phyloP scores from a whole-genome alignment of 805 yeast species.

The Saturnispora halmiae region DNA sequence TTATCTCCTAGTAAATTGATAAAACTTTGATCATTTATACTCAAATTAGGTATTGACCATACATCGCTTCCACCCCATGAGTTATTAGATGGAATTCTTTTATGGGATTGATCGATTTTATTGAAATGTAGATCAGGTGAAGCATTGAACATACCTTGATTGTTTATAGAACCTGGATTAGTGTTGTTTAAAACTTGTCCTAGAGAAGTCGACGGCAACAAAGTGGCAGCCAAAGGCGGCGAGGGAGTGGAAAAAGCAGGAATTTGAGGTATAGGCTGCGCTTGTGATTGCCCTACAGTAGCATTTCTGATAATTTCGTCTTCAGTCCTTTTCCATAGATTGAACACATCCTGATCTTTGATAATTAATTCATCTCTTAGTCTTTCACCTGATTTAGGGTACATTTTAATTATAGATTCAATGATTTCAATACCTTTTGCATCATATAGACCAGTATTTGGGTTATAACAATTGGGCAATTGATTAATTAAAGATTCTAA shows the following conservation, averaged over 20 bases:
- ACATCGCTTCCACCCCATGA: conserved; percentile 7
- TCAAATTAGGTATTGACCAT: conserved; percentile 8
- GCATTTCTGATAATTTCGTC: conserved; percentile 21
- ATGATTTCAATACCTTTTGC: conserved; percentile 23
- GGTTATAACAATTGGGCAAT: conserved; percentile 19
- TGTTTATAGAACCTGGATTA: conserved; percentile 8
- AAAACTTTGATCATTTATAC: conserved; percentile 6
- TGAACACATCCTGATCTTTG: conserved; percentile 9
- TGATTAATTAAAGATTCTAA: conserved; percentile 20
- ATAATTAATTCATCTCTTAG: conserved; percentile 15
- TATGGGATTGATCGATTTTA: conserved; percentile 6
- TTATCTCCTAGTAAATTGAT: conserved; percentile 6
- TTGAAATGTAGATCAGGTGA: conserved; percentile 17
- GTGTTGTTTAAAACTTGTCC: conserved; percentile 8
- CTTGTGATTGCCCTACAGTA: conserved; percentile 2
- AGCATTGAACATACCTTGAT: conserved; percentile 7
- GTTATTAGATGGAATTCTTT: conserved; percentile 6
- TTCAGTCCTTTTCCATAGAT: conserved; percentile 25
- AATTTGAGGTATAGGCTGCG: background rate
- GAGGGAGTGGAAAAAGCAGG: background rate
- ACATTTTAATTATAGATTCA: conserved; percentile 18
- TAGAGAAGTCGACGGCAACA: background rate
- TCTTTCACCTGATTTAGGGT: conserved; percentile 27
- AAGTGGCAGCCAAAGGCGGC: background rate
- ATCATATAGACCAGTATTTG: conserved; percentile 24